Base-by-base conservation (phyloP, 1,284 basidiomycete species). In the Serendipita sp. region DNA sequence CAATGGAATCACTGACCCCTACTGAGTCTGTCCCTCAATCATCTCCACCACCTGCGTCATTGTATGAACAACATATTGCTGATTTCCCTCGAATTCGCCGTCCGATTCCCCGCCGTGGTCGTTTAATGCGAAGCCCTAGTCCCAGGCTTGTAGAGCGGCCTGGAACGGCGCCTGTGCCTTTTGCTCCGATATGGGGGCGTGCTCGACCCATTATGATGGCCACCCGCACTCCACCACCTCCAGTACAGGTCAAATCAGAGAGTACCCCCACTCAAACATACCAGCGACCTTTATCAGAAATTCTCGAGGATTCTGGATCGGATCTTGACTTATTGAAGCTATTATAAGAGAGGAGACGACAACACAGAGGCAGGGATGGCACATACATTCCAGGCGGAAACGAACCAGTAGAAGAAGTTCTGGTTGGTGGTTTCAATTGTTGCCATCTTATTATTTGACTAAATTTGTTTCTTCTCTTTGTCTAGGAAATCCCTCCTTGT, bases 51-150 rank as follows among this genome's bases (percentile, higher is more conserved):
- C 30, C 53, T 35, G 32, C 26, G 1, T 26, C 53, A 10, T 1
- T 58, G 26, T 58, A 6, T n/a, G 53, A 22, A 2, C 53, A 58
- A 32, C 53, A 58, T 26, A 58, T 58, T 30, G 53, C 53, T 2
- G 53, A 58, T 1, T 58, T 22, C 30, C 53, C 53, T 58, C 53
- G 53, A 26, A 58, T 58, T 58, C 53, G 53, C 32, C 2, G 53
- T 10, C 53, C 53, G 1, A 34, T 58, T 35, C 53, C 53, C 17
- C 53, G 53, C n/a, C 53, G 53, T 10, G 26, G 53, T 30, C 2
- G 53, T n/a, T 32, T 58, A 10, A 34, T 34, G 30, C 53, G 53
- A 8, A 58, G 53, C 2, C 53, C 53, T n/a, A 58, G 2, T 34
- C 53, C 2, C 4, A 29, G 53, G 8, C 6, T 26, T 29, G 15